A percentile compares a stretch with the other conserved stretches of the same genome.
Conservation (phyloP, 1,284 basidiomycete species). For the Ganoderma lucidum region DNA sequence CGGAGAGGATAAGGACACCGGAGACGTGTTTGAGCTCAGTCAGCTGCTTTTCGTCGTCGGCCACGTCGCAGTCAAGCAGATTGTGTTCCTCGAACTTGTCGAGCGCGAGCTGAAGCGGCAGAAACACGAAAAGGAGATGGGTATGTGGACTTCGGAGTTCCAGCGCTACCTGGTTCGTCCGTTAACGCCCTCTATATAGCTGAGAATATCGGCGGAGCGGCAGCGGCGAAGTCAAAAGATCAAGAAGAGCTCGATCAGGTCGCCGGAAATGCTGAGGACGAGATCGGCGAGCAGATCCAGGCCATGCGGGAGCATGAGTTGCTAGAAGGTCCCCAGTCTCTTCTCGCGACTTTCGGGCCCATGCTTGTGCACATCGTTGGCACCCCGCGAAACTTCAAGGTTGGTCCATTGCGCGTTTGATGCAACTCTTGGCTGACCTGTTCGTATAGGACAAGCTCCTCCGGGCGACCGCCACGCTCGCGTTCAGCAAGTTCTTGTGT, state of each 20-base stretch:
- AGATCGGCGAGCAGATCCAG: constrained; percentile 93
- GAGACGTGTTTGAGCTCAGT: constrained; percentile 87
- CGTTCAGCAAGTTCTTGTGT: constrained; percentile 97
- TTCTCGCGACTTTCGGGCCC: constrained; percentile 89
- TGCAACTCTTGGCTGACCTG: too few relatives aligned
- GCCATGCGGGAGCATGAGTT: constrained; percentile 89
- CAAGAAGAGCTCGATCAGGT: constrained; percentile 96
- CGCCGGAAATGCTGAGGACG: constrained; percentile 97
- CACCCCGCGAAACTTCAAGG: constrained; percentile 88
- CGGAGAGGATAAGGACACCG: constrained; percentile 60
- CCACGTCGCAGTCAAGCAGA: constrained; percentile 97
- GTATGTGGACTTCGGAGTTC: constrained; percentile 50
- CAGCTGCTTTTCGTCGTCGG: constrained; percentile 96
- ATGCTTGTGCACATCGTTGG: constrained; percentile 92
- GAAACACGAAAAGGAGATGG: constrained; percentile 88
- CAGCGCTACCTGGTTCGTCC: background rate
- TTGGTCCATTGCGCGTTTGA: constrained; percentile 37
- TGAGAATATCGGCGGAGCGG: constrained; percentile 57
- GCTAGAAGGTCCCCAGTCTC: constrained; percentile 84
- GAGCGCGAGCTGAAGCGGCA: constrained; percentile 97
- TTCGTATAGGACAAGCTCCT: constrained; percentile 81
- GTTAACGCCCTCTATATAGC: constrained; percentile 44
- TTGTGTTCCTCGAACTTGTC: constrained; percentile 96
- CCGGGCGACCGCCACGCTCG: constrained; percentile 87
- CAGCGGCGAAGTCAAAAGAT: constrained; percentile 61